Evolutionary conservation across 495 filamentous ascomycete genomes (phyloP), one percentile per base, ranked within the genome.

Genomic region (Melanomma pulvis-pyrius): DNA sequence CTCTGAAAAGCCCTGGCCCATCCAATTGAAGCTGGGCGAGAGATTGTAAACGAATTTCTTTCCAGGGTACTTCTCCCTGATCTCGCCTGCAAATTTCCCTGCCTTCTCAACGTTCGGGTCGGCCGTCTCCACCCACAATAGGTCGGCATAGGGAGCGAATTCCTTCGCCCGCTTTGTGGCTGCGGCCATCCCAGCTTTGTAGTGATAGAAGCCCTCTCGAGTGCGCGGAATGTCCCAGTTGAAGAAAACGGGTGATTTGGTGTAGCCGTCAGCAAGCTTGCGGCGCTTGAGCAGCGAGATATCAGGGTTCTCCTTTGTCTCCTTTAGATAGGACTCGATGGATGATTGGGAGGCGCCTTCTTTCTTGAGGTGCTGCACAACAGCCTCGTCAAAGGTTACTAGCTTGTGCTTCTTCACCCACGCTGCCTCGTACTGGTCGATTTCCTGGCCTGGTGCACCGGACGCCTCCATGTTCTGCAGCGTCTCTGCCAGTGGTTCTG

Each of bases 21-120:
- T 92, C 94, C 94, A 98, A 81, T 98, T 98, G 86, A 98, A 98
- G 21, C 90, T 94, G 11, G 94, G 94, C 21, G 84, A 89, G 2
- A 98, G 85, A 80, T 98, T 98, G 81, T 98, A 98, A 8, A 98
- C 94, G 22, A 98, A 81, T 39, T 90, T 88, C 82, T 97, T 98
- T 55, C 86, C 87, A 0, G 92, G 90, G 71, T 81, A 78, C 6
- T 71, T 72, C 4, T 74, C 73, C 25, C 88, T 84, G 59, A 98
- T 92, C 32, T 93, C 85, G 2, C 81, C 80, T 1, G 92, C 90
- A 67, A 98, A 92, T 60, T 80, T 80, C 6, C 80, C 79, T 1
- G 90, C 91, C 50, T 94, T 90, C 47, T 84, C 75, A 28, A 98
- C 91, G 52, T 85, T 84, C 9, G 94, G 94, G 71, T 92, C 87